phyloP scores from a whole-genome alignment of 2,329 filamentous ascomycete genomes.

The Fusarium acutatum region DNA sequence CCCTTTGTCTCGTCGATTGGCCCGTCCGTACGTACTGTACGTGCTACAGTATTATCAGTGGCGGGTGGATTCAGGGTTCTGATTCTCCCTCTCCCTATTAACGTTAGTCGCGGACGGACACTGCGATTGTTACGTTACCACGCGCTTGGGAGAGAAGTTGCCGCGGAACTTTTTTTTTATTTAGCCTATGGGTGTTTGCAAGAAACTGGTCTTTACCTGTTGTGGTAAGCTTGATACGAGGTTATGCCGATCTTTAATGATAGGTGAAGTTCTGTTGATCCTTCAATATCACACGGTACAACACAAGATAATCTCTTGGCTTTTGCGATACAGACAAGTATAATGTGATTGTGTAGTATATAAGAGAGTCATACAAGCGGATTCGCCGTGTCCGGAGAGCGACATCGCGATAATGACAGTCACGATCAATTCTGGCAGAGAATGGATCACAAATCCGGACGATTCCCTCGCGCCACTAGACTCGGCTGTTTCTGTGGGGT shows the following conservation, averaged over 20 bases:
- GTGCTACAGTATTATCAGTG: neutral
- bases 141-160: conserved; percentile 1
- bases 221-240: neutral
- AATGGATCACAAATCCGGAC: neutral
- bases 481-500: conserved; percentile 25
- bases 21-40: neutral
- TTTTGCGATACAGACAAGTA: neutral
- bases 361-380: conserved; percentile 1
- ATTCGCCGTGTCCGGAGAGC: conserved; percentile 13
- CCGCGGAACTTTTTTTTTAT: neutral
- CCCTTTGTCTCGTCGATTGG: conserved; percentile 11
- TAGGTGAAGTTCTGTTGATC: neutral
- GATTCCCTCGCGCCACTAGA: conserved; percentile 16
- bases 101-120: neutral
- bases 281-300: neutral
- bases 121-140: conserved; percentile 18
- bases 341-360: neutral
- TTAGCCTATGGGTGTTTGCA: neutral
- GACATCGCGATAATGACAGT: neutral
- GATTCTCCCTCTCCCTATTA: neutral
- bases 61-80: conserved; percentile 3
- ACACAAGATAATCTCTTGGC: neutral
- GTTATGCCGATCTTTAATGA: neutral
- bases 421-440: neutral
- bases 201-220: neutral